Evolutionary conservation across 768 basidiomycete species (phyloP), one percentile per base, ranked within the genome.

Genomic region (Podaxis sp.): DNA sequence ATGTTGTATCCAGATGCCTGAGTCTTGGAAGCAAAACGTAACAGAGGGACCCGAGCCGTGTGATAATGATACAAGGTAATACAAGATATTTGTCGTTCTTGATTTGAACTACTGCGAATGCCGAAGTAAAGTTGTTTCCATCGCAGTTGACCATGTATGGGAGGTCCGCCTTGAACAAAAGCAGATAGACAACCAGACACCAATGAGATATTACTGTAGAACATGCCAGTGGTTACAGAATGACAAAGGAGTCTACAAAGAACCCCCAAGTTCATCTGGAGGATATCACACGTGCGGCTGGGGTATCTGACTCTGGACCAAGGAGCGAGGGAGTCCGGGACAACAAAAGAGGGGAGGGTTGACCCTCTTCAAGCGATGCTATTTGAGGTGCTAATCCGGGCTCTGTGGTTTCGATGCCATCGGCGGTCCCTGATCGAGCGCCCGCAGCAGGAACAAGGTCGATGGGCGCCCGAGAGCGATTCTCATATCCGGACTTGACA

Each of bases 371-470:
- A 48, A 79, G 61, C n/a, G 70, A 59, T 47, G 82, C 81, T 10
- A 67, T 53, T 38, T 71, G 57, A 50, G 61, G 38, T 72, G 77
- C 78, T 27, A 90, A 63, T 16, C 81, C 74, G 16, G 80, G 73
- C 61, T 80, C 77, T 1, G 86, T 83, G 0, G 82, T 84, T 70
- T 90, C 88, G 4, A 77, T 65, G 25, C 89, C 89, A 67, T 88
- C 79, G 14, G 90, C 81, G 25, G 79, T 81, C 47, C 89, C 90
- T 18, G 77, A 70, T 38, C 87, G 79, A 28, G 88, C 79, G 2
- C 91, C 90, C 1, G 90, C 91, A 16, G 78, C 73, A 1, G 90
- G 90, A 5, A 93, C 86, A 66, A 71, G 72, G 72, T 91, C 89
- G 62, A 93, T 92, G 42, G 90, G 89, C 7, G 87, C 85, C 53